phyloP scores from a whole-genome alignment of 2,329 filamentous ascomycete genomes.

The Mariannaea sp. region DNA sequence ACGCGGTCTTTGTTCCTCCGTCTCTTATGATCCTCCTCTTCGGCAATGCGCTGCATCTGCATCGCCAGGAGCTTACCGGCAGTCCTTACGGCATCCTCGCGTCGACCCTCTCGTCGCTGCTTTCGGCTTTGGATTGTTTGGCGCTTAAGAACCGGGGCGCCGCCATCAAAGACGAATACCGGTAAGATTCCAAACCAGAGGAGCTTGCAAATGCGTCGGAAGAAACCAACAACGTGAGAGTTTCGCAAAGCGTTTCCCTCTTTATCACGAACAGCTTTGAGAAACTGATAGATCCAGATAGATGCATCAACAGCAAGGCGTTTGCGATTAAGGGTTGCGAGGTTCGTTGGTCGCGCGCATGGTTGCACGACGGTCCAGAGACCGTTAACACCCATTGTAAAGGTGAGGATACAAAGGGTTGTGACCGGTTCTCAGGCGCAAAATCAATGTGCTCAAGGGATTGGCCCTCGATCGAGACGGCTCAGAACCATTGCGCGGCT shows the following conservation, averaged over 20 bases:
- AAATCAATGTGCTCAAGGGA: slow-evolving; percentile 21
- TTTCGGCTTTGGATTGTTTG: slow-evolving; percentile 85
- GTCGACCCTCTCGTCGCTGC: slow-evolving; percentile 79
- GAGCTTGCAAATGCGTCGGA: slow-evolving; percentile 96
- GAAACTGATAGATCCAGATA: slow-evolving; percentile 99
- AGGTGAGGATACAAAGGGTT: slow-evolving; percentile 20
- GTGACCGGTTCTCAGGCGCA: neutral
- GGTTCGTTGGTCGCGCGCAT: slow-evolving; percentile 92
- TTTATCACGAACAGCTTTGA: slow-evolving; percentile 98
- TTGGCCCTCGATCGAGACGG: slow-evolving; percentile 23
- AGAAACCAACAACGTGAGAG: slow-evolving; percentile 96
- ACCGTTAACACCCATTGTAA: slow-evolving; percentile 90
- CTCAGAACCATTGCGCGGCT: slow-evolving; percentile 6
- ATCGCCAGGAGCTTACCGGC: slow-evolving; percentile 90
- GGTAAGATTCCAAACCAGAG: slow-evolving; percentile 96
- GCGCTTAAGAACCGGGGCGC: slow-evolving; percentile 86
- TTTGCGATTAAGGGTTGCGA: slow-evolving; percentile 94
- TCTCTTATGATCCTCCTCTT: slow-evolving; percentile 77
- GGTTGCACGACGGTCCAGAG: slow-evolving; percentile 97
- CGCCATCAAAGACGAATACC: slow-evolving; percentile 97
- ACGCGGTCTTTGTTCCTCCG: slow-evolving; percentile 53
- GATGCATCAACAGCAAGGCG: slow-evolving; percentile 96
- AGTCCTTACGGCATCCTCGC: slow-evolving; percentile 91
- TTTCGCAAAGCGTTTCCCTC: slow-evolving; percentile 96
- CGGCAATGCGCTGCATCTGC: slow-evolving; percentile 89